Evolutionary conservation across 2,329 filamentous ascomycete species (phyloP).

Genomic region (Diaporthe batatas): DNA sequence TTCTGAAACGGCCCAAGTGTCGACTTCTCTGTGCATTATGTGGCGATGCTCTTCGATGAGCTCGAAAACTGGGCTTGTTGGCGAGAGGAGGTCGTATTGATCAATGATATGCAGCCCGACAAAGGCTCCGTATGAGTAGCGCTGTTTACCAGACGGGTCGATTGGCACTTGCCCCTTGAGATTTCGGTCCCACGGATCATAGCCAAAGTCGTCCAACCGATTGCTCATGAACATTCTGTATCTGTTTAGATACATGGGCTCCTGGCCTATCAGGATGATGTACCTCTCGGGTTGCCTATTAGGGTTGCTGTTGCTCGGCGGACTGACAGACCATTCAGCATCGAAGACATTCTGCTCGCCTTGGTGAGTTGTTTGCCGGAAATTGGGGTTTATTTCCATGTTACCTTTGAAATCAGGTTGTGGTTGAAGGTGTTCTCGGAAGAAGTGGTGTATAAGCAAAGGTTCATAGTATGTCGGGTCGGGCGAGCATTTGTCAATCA

Average conservation of each 20-base stretch:
- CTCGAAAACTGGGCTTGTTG: not conserved
- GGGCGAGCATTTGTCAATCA: not conserved
- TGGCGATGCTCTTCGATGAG: constrained; percentile 1
- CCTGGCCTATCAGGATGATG: not conserved
- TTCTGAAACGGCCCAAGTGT: not conserved
- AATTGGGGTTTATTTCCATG: not conserved
- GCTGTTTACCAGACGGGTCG: not conserved
- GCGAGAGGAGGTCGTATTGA: not conserved
- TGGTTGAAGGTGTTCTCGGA: not conserved
- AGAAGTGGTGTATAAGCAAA: constrained; percentile 8
- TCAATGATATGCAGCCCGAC: constrained; percentile 5
- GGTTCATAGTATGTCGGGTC: not conserved
- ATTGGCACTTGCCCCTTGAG: not conserved
- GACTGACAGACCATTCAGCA: not conserved
- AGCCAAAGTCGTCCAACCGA: constrained; percentile 8
- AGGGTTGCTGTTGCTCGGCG: not conserved
- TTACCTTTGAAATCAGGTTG: constrained; percentile 6
- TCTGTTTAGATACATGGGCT: not conserved
- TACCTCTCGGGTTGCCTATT: not conserved
- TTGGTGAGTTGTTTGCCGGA: not conserved
- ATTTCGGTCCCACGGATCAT: not conserved
- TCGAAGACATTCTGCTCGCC: constrained; percentile 16
- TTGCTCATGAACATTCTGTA: not conserved
- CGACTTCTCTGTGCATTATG: not conserved
- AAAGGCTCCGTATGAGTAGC: constrained; percentile 2